phyloP scores from a whole-genome alignment of 768 basidiomycete genomes.

The Rhodotorula paludigena region DNA sequence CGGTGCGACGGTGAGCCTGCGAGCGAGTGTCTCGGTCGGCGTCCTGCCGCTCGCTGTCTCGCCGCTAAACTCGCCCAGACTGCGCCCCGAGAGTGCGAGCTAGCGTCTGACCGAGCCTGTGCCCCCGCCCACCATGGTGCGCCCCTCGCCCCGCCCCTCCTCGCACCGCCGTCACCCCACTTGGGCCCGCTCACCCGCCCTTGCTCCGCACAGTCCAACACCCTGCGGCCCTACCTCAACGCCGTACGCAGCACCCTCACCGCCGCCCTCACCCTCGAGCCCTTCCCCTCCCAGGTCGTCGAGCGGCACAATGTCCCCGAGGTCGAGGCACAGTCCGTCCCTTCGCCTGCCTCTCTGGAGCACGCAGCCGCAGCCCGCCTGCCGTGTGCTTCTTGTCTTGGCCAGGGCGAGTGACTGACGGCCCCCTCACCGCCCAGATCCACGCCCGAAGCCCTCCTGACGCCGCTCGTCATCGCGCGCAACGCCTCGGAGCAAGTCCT shows the following conservation, averaged over 20 bases:
- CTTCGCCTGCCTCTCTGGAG: not conserved
- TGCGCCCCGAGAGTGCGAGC: too few species aligned
- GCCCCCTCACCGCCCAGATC: constrained; percentile 54
- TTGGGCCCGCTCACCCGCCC: not conserved
- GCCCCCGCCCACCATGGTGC: not conserved
- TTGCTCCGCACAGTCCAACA: constrained; percentile 72
- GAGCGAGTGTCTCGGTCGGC: not conserved
- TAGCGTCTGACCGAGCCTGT: not conserved
- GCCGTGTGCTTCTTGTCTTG: too few species aligned
- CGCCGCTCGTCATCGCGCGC: constrained; percentile 86
- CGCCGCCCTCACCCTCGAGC: constrained; percentile 93
- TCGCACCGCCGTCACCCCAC: too few species aligned
- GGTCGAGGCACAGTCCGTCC: constrained; percentile 25
- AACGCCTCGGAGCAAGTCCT: constrained; percentile 96
- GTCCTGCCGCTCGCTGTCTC: not conserved
- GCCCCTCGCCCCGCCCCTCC: not conserved
- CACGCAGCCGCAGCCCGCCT: not conserved
- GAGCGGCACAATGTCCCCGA: constrained; percentile 41
- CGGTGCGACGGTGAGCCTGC: not conserved
- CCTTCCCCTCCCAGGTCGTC: constrained; percentile 88
- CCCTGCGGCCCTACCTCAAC: constrained; percentile 87
- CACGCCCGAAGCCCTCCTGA: constrained; percentile 89
- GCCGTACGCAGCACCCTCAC: constrained; percentile 93
- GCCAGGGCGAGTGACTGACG: too few species aligned
- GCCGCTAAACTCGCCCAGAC: not conserved